Evolutionary conservation across 1,284 basidiomycete genomes (phyloP), one percentile per base, ranked within the genome.

Genomic region (Hypsizygus ulmarius): DNA sequence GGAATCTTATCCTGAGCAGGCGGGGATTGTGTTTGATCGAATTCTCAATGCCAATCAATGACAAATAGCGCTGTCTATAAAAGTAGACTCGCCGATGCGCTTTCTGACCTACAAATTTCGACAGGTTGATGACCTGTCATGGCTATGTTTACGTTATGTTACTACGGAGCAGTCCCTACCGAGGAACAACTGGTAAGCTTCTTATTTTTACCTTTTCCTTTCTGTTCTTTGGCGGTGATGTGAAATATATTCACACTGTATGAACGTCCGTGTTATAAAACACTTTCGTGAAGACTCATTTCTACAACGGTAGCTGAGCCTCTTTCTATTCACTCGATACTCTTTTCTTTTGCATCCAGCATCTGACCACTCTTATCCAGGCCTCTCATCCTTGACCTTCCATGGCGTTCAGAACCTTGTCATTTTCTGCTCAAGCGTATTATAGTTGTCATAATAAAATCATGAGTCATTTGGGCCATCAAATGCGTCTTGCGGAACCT

Each of bases 401-500:
- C 21, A 3, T 25, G 21, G 7, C 7, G 21, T 25, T 25, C 4
- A 25, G 21, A 18, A 14, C 21, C 7, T 15, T 36, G 15, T 29
- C n/a, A n/a, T 12, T 18, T 19, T 14, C 21, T 5, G 5, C 12
- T 34, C 5, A 25, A 37, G 27, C 14, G 9, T n/a, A 38, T 18
- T 28, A 11, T 6, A 35, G n/a, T 37, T 18, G 3, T 10, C 32
- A 6, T 12, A 7, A 10, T 27, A 19, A 21, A 27, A 25, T 50
- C 38, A 36, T 10, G 9, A 6, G 39, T 14, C 27, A 15, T 28
- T 18, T 25, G 37, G 27, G 15, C 81, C 76, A 38, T 84, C 79
- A 60, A 91, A 88, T 6, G 89, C 89, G 54, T 87, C 86, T 39
- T 74, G 64, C 5, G 88, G 88, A 19, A 89, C 69, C 63, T 90